A percentile compares a stretch with the other conserved stretches of the same genome.
These are phyloP conservation scores for Arthrobotrys entomopaga DNA, from an alignment of 2,329 filamentous ascomycete species.

Conservation along the genomic window DNA sequence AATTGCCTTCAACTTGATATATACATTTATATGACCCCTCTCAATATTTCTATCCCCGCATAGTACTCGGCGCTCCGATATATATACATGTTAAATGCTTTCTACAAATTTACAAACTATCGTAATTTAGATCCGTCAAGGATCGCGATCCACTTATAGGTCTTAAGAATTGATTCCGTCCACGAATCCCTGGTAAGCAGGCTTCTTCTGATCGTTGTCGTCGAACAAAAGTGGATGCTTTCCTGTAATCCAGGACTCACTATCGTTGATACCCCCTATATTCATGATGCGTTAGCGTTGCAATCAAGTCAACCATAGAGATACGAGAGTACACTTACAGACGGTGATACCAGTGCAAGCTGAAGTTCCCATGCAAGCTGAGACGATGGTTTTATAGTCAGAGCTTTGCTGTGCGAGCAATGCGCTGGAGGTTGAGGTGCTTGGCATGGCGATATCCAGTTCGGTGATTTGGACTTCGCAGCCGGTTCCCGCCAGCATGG, in stretches of 20 bases:
- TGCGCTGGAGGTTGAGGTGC: constrained; percentile 64
- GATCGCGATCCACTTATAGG: too few relatives aligned
- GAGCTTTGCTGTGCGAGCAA: constrained; percentile 58
- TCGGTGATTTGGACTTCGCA: constrained; percentile 74
- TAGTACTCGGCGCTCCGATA: too few relatives aligned
- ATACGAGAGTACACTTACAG: constrained; percentile 60
- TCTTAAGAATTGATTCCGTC: constrained; percentile 46
- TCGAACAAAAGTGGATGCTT: constrained; percentile 66
- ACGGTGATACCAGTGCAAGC: constrained; percentile 75
- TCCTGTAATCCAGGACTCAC: constrained; percentile 67
- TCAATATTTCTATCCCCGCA: too few relatives aligned
- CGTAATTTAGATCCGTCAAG: too few relatives aligned
- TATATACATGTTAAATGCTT: too few relatives aligned
- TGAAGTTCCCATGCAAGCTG: constrained; percentile 69
- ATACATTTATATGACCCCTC: too few relatives aligned
- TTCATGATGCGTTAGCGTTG: background rate
- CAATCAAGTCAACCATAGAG: background rate
- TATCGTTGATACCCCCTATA: constrained; percentile 63
- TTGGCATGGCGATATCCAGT: constrained; percentile 70
- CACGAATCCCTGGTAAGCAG: constrained; percentile 62
- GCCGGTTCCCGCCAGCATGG: constrained; percentile 59
- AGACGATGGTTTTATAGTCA: constrained; percentile 62
- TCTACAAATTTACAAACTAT: too few relatives aligned
- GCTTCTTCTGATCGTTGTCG: constrained; percentile 65
- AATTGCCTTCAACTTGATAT: too few relatives aligned